Evolutionary conservation across 352 stramenopile species (phyloP).

Genomic region (Pelagophyceae sp.): DNA sequence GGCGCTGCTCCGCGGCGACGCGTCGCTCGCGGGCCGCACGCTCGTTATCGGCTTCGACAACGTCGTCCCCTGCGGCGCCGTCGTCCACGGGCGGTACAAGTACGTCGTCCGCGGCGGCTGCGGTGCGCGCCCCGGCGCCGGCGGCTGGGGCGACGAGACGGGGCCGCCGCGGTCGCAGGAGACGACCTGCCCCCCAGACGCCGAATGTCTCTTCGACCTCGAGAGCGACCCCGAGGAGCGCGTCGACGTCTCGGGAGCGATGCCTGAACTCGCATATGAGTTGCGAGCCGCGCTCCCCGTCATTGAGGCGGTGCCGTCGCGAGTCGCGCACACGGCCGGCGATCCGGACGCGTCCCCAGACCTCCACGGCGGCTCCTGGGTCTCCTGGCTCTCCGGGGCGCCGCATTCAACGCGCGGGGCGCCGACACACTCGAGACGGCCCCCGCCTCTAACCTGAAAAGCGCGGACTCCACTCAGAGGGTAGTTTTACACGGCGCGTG

Average conservation of each 20-base stretch:
- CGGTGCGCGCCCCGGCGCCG: neutral
- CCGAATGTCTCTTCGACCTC: slow-evolving; percentile 7
- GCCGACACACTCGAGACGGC: too few relatives aligned
- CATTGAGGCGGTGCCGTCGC: neutral
- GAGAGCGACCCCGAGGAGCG: neutral
- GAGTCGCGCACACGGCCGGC: neutral
- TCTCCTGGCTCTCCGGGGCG: neutral
- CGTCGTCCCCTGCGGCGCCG: neutral
- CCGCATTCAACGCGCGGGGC: too few relatives aligned
- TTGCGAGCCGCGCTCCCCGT: neutral
- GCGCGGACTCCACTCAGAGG: too few relatives aligned
- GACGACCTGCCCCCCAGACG: too few relatives aligned
- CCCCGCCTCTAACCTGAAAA: too few relatives aligned
- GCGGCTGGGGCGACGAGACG: neutral
- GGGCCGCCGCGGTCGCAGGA: neutral
- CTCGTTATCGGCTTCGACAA: neutral
- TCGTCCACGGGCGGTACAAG: neutral
- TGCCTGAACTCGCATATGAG: neutral
- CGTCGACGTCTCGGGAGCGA: neutral
- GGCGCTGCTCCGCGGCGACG: neutral
- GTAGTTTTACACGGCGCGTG: too few relatives aligned
- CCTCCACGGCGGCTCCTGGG: neutral
- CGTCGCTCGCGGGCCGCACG: neutral
- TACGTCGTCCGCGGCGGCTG: neutral
- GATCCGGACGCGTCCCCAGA: neutral